Base-by-base conservation (phyloP, 371 early-diverging fungal genomes). In the Lichtheimia ramosa region DNA sequence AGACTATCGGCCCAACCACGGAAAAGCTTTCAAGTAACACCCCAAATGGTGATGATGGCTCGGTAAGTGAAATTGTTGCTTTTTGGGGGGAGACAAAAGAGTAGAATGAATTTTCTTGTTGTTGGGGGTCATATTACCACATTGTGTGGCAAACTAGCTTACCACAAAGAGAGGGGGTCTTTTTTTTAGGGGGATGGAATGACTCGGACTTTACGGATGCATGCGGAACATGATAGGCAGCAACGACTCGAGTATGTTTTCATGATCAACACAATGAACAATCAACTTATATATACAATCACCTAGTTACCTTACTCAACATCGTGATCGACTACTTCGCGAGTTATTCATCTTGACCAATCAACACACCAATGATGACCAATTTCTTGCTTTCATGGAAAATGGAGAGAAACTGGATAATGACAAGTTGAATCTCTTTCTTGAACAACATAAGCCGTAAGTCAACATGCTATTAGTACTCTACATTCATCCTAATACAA, bases 401-500 rank as follows among this genome's bases (percentile, higher is more conserved):
- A 50, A 61, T 15, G 54, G 43, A 7, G 59, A 58, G 6, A 52
- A 62, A 1, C 25, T 61, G 3, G 64, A 71, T 50, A 21, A 51
- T 10, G 27, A 61, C 5, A 62, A 65, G 53, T 63, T 63, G 39
- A 52, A 67, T 39, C 56, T 23, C 1, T 75, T 66, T 59, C 43
- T 71, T 5, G 71, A 76, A 13, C 68, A 69, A 62, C 64, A 70
- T 51, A 67, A 75, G 25, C 50, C 34, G 34, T 69, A 20, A 64
- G 62, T 50, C 10, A 10, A 48, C 5, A 24, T 48, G 13, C 2
- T 16, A 21, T 14, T 12, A 21, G 7, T 16, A n/a, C 10, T 8
- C 0, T 34, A 34, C 34, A 34, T 34, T 8, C 34, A 34, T 34
- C 25, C 25, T 39, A 3, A 25, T n/a, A 52, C 27, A n/a, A n/a